Evolutionary conservation across 2,329 filamentous ascomycete genomes (phyloP), one percentile per base, ranked within the genome.

Genomic region (Alternaria brassicae): DNA sequence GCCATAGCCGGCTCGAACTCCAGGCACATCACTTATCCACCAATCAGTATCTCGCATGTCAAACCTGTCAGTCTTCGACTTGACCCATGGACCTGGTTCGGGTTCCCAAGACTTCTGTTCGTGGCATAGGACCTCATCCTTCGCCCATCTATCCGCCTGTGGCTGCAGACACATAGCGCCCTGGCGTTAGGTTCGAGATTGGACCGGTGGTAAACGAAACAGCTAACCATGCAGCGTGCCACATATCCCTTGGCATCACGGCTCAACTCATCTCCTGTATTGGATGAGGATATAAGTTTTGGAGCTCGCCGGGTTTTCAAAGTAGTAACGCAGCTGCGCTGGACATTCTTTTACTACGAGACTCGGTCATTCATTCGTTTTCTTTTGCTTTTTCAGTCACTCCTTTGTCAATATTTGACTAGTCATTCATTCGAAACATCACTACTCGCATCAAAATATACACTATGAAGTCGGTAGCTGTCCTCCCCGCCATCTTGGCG

Each of bases 251-350:
- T 52, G 60, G 56, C 52, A 60, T 57, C 57, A 69, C 61, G 47
- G 61, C 60, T 55, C 59, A 60, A 58, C 57, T 61, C 60, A 56
- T 57, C 49, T 55, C 40, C 55, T 51, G 21, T 51, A 45, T n/a
- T 17, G 40, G 34, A 34, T 40, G 40, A 37, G 48, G 45, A 65
- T 71, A 72, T 72, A 72, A 72, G 62, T 50, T 54, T 45, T 51
- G 13, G 32, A 42, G 49, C 58, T 62, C 58, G 53, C 44, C 48
- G 58, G 42, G 23, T 34, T 50, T 23, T 13, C 21, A 32, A 54
- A 60, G n/a, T 36, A 53, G 53, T 62, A 68, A 62, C 69, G 68
- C 71, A 73, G 69, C 71, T 73, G 71, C 60, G 71, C 71, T 73
- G 71, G 61, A 71, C 68, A 66, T 66, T 73, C 69, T 61, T 71